Evolutionary conservation across 495 filamentous ascomycete species (phyloP).

Genomic region (Collariella sp.): DNA sequence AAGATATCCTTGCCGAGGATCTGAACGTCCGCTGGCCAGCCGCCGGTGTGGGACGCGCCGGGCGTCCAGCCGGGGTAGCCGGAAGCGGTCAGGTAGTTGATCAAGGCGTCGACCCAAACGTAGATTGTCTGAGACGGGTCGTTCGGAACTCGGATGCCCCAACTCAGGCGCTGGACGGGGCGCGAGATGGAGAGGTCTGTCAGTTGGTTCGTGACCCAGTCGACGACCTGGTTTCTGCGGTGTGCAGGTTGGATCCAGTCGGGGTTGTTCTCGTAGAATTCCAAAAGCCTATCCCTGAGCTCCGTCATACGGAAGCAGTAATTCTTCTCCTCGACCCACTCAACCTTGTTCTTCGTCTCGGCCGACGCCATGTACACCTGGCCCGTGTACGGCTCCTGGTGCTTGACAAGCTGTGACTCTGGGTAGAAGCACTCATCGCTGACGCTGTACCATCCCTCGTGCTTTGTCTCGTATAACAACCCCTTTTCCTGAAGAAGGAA

Average conservation of each 20-base stretch:
- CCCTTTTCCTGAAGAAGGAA: slow-evolving; percentile 62
- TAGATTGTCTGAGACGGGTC: slow-evolving; percentile 88
- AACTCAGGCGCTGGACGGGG: slow-evolving; percentile 64
- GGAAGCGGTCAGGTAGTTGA: slow-evolving; percentile 84
- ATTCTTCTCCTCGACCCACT: slow-evolving; percentile 90
- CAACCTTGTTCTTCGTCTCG: slow-evolving; percentile 85
- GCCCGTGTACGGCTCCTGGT: slow-evolving; percentile 71
- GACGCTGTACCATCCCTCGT: slow-evolving; percentile 94
- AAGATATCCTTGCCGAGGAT: slow-evolving; percentile 95
- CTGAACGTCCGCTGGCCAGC: slow-evolving; percentile 89
- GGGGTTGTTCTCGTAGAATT: slow-evolving; percentile 68
- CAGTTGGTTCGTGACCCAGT: slow-evolving; percentile 60
- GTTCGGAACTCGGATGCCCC: slow-evolving; percentile 85
- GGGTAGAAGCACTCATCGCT: slow-evolving; percentile 96
- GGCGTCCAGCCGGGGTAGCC: slow-evolving; percentile 72
- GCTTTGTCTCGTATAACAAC: slow-evolving; percentile 75
- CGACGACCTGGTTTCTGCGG: slow-evolving; percentile 60
- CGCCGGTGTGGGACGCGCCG: slow-evolving; percentile 42
- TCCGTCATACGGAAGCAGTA: slow-evolving; percentile 90
- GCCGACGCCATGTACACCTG: slow-evolving; percentile 70
- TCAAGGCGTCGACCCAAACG: slow-evolving; percentile 92
- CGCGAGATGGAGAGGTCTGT: slow-evolving; percentile 85
- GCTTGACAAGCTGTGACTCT: slow-evolving; percentile 58
- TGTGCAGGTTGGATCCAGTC: slow-evolving; percentile 58
- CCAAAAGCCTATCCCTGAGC: slow-evolving; percentile 62